These are phyloP conservation scores for Pezizomycotina sp. DNA, from an alignment of 2,329 filamentous ascomycete species.

Conservation along the genomic window DNA sequence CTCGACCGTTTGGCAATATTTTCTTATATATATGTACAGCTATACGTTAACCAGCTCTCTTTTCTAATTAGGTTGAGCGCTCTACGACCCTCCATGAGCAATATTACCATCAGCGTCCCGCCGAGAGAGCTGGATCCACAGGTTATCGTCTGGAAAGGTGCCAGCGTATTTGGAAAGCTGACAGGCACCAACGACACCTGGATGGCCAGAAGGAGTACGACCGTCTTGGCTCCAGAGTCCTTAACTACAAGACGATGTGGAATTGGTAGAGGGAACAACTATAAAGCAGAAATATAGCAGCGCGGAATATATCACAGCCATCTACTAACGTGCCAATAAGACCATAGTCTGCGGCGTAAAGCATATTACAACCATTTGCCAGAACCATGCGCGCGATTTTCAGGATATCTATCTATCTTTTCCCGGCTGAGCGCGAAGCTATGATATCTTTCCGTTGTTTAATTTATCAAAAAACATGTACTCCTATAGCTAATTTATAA, in stretches of 20 bases:
- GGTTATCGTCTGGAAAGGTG: constrained; percentile 96
- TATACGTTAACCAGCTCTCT: not conserved
- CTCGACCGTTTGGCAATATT: constrained; percentile 39
- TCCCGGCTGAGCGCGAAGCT: too few relatives aligned
- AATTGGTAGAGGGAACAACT: constrained; percentile 37
- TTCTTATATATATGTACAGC: not conserved
- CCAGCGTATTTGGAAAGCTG: constrained; percentile 85
- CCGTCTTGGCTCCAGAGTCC: constrained; percentile 58
- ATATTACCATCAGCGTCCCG: constrained; percentile 50
- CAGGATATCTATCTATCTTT: too few relatives aligned
- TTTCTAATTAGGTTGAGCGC: constrained; percentile 6
- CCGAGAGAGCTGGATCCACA: constrained; percentile 91
- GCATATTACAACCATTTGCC: too few relatives aligned
- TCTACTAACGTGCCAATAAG: too few relatives aligned
- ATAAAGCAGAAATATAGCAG: too few relatives aligned
- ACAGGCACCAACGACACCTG: constrained; percentile 80
- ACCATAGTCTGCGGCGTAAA: too few relatives aligned
- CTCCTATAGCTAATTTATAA: too few relatives aligned
- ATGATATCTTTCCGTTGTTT: too few relatives aligned
- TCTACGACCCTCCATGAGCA: constrained; percentile 41
- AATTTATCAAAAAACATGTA: too few relatives aligned
- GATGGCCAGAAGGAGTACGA: constrained; percentile 81
- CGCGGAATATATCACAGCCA: too few relatives aligned
- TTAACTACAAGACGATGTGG: constrained; percentile 68
- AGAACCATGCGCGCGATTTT: too few relatives aligned